Percentiles rank a stretch among this genome's conserved stretches.
Evolutionary conservation across 192 early-diverging fungal genomes (phyloP).

Genomic region (Entomortierella lignicola): DNA sequence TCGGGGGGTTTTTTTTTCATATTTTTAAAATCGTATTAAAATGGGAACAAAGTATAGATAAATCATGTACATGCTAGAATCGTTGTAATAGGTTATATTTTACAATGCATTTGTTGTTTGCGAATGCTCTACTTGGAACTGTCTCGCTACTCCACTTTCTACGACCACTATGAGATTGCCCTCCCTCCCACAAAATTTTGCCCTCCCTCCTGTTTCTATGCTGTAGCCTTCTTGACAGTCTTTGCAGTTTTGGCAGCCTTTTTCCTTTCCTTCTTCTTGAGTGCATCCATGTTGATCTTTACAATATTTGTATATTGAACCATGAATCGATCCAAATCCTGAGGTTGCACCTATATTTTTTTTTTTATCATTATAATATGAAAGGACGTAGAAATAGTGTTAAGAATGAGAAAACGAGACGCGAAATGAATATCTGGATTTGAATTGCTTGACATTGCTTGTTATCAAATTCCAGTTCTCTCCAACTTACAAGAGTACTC

Average conservation of each 20-base stretch:
- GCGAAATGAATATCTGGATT: too few relatives aligned
- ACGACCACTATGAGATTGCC: background rate
- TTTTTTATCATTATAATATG: too few relatives aligned
- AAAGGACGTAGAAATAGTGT: background rate
- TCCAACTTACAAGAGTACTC: constrained; percentile 38
- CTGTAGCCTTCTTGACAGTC: constrained; percentile 38
- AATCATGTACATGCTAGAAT: too few relatives aligned
- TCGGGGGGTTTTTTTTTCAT: background rate
- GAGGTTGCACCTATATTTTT: constrained; percentile 43
- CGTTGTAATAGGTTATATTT: background rate
- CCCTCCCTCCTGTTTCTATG: constrained; percentile 3
- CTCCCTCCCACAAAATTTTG: too few relatives aligned
- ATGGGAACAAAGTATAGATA: too few relatives aligned
- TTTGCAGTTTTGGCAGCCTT: constrained; percentile 46
- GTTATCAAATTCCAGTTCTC: too few relatives aligned
- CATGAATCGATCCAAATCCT: constrained; percentile 53
- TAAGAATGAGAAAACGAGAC: background rate
- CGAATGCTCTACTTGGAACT: background rate
- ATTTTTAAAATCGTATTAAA: background rate
- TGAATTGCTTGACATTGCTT: background rate
- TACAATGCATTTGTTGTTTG: background rate
- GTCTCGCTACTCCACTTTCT: too few relatives aligned
- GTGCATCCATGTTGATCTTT: constrained; percentile 51
- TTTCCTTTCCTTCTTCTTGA: constrained; percentile 56
- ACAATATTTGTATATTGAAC: constrained; percentile 53